These are phyloP conservation scores for Botrytis byssoidea DNA, from an alignment of 2,329 filamentous ascomycete genomes.

Conservation along the genomic window DNA sequence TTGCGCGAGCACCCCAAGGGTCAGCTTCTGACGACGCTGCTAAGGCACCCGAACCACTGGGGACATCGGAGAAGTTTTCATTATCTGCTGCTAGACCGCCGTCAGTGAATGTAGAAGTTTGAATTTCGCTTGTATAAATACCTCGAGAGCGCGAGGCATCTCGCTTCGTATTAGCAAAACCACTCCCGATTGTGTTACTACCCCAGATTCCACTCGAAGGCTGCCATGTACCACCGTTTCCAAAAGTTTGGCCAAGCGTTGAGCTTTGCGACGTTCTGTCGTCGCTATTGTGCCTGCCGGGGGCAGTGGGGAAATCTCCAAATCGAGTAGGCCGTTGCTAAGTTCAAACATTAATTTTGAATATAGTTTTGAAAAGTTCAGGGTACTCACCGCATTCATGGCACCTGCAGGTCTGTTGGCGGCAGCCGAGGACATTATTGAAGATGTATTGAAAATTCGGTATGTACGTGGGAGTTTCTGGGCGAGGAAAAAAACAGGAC, in stretches of 20 bases:
- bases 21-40: constrained; percentile 68
- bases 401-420: constrained; percentile 38
- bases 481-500: constrained; percentile 22
- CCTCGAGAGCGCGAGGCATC: constrained; percentile 50
- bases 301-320: constrained; percentile 42
- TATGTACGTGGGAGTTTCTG: constrained; percentile 24
- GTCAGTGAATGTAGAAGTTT: constrained; percentile 31
- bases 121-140: constrained; percentile 39
- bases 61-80: constrained; percentile 48
- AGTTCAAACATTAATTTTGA: constrained; percentile 29
- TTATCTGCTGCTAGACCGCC: constrained; percentile 39
- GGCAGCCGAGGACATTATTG: constrained; percentile 39
- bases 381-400: constrained; percentile 45
- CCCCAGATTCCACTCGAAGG: constrained; percentile 52
- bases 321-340: constrained; percentile 39
- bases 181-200: constrained; percentile 46
- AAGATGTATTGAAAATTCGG: constrained; percentile 39
- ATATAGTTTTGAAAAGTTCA: constrained; percentile 35
- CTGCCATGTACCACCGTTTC: constrained; percentile 42
- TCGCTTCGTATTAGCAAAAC: constrained; percentile 47
- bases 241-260: constrained; percentile 45
- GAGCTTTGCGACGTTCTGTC: constrained; percentile 41
- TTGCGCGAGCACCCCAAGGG: constrained; percentile 53
- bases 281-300: constrained; percentile 36
- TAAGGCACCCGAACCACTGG: constrained; percentile 68